Base-by-base conservation (phyloP, 176 grass and related monocot genomes). In the Oropetium thomaeum region DNA sequence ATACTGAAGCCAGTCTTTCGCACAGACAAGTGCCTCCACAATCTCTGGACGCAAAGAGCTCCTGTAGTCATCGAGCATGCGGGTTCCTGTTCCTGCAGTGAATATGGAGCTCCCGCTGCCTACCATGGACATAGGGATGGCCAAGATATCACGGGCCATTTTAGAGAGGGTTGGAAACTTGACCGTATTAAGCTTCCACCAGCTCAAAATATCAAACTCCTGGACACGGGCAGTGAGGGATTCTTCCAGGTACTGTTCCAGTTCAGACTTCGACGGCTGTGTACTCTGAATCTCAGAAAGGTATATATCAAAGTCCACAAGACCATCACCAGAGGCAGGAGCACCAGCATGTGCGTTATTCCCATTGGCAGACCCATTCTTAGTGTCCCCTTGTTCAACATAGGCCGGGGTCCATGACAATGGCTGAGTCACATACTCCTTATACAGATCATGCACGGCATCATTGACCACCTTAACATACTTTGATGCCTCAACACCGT, bases 181-280 rank as follows among this genome's bases (percentile, higher is more conserved):
- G 1, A 96, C 33, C 4, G 73, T 92, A 62, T 92, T 96, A 15
- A 96, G 89, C 67, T 87, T 92, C 93, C 93, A 96, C 93, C 93
- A 96, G 69, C 83, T 75, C 47, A 96, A 43, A 15, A 90, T 90
- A 20, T 96, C 93, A 73, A 96, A 92, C 30, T 96, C 89, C 38
- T 71, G 89, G 54, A 87, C 81, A 11, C 93, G 86, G 7, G 93
- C 87, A 1, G 81, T 88, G 15, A 96, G 86, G 62, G 81, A 82
- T 51, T 96, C 93, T 26, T 96, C 89, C 52, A 96, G 22, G 59
- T 96, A 96, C 74, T 96, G 93, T 37, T 96, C 93, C 45, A 96
- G 67, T 64, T 96, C 93, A 33, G 84, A 81, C 28, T 82, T 91
- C 8, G 81, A 78, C 10, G 89, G 87, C 60, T 90, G 81, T 42